Conservation (phyloP, 352 stramenopile genomes). For the Plasmopara viticola region DNA sequence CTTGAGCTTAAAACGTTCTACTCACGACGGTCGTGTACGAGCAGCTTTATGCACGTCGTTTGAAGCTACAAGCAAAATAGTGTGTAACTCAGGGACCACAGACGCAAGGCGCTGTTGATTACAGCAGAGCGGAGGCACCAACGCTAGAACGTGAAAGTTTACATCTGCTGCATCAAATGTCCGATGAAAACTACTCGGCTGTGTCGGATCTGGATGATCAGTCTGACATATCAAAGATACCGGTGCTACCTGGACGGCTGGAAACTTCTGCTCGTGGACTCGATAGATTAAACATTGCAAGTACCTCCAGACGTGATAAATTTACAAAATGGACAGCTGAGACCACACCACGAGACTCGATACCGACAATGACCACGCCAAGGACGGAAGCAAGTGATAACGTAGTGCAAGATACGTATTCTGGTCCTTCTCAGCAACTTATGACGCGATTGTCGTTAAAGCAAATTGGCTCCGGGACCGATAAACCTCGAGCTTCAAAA, state of each 20-base stretch:
- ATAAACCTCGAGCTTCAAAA: constrained; percentile 4
- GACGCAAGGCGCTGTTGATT: background rate
- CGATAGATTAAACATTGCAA: too few relatives aligned
- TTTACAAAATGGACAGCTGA: constrained; percentile 1
- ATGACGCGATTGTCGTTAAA: constrained; percentile 12
- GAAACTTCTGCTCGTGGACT: constrained; percentile 6
- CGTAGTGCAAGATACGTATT: background rate
- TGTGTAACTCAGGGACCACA: constrained; percentile 5
- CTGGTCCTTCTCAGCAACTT: constrained; percentile 1
- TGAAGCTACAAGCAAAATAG: constrained; percentile 5
- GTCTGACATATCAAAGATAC: background rate
- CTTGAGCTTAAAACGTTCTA: constrained; percentile 1
- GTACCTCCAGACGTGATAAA: constrained; percentile 6
- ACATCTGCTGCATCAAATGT: constrained; percentile 11
- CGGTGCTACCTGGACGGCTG: constrained; percentile 4
- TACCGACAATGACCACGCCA: background rate
- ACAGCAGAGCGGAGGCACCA: background rate
- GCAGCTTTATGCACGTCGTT: constrained; percentile 20
- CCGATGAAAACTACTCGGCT: constrained; percentile 6
- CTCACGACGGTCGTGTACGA: constrained; percentile 4
- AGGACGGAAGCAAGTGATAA: constrained; percentile 2
- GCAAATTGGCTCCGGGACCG: constrained; percentile 2
- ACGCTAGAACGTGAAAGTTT: too few relatives aligned
- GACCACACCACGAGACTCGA: background rate
- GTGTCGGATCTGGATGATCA: constrained; percentile 6